phyloP scores from a whole-genome alignment of 140 eudicot species.

The Flaveria floridana region DNA sequence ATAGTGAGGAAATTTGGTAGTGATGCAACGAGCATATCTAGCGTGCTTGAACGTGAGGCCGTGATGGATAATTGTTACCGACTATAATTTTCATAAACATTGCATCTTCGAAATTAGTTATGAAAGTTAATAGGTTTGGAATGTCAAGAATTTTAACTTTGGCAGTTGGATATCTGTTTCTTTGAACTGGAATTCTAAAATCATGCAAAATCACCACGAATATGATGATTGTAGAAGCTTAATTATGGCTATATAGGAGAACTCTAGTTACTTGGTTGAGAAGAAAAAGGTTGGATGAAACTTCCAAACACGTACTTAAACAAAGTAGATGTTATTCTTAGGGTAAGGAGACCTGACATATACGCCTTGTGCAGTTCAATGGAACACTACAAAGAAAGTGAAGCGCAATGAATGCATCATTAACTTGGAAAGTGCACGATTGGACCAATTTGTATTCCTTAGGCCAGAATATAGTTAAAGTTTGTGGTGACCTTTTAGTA shows the following conservation, averaged over 20 bases:
- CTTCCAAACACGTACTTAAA: constrained; percentile 5
- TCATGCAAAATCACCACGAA: not conserved
- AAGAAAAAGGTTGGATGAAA: constrained; percentile 2
- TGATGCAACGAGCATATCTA: not conserved
- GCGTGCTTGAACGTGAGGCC: constrained; percentile 9
- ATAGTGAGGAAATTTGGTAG: not conserved
- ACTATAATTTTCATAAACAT: not conserved
- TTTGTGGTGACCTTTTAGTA: not conserved
- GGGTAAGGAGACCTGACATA: not conserved
- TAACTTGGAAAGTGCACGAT: constrained; percentile 1
- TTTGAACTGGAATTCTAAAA: not conserved
- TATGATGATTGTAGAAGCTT: not conserved
- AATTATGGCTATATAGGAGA: not conserved
- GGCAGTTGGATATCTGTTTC: not conserved
- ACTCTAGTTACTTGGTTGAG: not conserved
- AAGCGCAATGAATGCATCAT: constrained; percentile 18
- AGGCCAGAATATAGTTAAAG: not conserved
- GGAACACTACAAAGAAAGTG: constrained; percentile 16
- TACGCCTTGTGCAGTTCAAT: not conserved
- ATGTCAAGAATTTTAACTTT: not conserved
- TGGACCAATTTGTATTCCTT: not conserved
- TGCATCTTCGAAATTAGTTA: not conserved
- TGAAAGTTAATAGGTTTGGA: not conserved
- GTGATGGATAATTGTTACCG: not conserved
- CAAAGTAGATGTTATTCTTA: not conserved